These are phyloP conservation scores for Fomitiporia mediterranea DNA, from an alignment of 1,284 basidiomycete genomes.

Conservation along the genomic window DNA sequence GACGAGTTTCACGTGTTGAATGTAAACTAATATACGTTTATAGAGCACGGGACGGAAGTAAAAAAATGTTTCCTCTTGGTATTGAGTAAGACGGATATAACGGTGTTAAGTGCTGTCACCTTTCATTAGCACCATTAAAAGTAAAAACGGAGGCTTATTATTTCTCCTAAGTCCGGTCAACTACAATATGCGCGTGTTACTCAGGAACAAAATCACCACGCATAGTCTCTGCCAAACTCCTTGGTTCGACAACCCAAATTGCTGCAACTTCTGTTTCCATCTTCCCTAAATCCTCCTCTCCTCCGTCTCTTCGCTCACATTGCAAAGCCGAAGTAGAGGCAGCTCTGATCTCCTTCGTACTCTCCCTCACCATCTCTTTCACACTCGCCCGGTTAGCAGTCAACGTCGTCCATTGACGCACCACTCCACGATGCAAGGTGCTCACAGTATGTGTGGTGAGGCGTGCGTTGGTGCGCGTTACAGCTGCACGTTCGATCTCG, in stretches of 20 bases:
- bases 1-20: no score
- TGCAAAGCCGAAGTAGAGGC: neutral
- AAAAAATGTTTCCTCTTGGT: no score
- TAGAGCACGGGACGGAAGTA: no score
- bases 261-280: slow-evolving; percentile 37
- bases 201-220: slow-evolving; percentile 23
- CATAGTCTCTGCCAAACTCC: slow-evolving; percentile 73
- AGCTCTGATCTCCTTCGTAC: slow-evolving; percentile 29
- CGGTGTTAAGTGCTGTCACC: no score
- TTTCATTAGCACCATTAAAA: no score
- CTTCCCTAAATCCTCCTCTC: slow-evolving; percentile 2
- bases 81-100: no score
- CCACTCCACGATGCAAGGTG: slow-evolving; percentile 64
- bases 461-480: slow-evolving; percentile 51
- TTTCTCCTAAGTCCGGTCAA: no score
- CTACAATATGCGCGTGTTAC: no score
- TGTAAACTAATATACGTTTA: no score
- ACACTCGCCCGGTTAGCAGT: slow-evolving; percentile 78
- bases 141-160: no score
- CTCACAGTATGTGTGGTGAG: slow-evolving; percentile 67
- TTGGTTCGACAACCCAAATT: slow-evolving; percentile 69
- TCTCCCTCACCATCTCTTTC: slow-evolving; percentile 62
- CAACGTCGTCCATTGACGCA: slow-evolving; percentile 72
- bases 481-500: slow-evolving; percentile 47
- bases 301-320: slow-evolving; percentile 21